These are phyloP conservation scores for Trichoderma semiorbis DNA, from an alignment of 2,329 filamentous ascomycete species.

Conservation along the genomic window DNA sequence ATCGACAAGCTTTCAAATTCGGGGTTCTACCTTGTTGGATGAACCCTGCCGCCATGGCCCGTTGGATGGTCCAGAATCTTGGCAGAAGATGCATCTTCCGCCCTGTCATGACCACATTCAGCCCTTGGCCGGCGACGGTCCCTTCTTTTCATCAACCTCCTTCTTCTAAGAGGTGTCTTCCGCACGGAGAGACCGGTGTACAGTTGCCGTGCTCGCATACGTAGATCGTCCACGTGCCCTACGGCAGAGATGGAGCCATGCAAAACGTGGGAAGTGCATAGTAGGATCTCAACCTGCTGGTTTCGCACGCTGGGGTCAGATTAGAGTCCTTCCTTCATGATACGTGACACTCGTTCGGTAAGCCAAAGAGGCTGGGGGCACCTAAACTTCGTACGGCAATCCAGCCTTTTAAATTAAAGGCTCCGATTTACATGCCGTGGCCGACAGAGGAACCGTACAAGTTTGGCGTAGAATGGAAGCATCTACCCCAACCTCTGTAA, in stretches of 20 bases:
- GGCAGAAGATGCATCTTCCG: neutral
- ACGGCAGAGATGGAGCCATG: neutral
- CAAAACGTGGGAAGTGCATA: neutral
- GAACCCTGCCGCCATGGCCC: neutral
- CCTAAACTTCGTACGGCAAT: neutral
- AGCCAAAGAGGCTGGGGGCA: neutral
- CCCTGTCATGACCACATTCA: neutral
- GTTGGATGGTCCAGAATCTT: neutral
- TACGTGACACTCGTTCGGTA: neutral
- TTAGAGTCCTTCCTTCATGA: neutral
- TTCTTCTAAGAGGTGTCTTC: neutral
- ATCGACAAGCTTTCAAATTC: neutral
- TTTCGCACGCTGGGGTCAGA: neutral
- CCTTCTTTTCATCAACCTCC: neutral
- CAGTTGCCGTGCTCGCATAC: neutral
- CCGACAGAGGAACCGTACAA: neutral
- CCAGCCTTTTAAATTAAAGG: neutral
- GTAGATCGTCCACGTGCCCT: neutral
- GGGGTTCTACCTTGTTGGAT: neutral
- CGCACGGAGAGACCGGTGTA: neutral
- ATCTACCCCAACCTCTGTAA: neutral
- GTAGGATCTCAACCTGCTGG: neutral
- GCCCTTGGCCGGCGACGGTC: neutral
- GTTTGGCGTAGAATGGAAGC: neutral
- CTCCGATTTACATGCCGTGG: neutral